Percentiles rank a stretch among this genome's conserved stretches.
Conservation (phyloP, 2,329 filamentous ascomycete genomes). For the Penicillium sp. region DNA sequence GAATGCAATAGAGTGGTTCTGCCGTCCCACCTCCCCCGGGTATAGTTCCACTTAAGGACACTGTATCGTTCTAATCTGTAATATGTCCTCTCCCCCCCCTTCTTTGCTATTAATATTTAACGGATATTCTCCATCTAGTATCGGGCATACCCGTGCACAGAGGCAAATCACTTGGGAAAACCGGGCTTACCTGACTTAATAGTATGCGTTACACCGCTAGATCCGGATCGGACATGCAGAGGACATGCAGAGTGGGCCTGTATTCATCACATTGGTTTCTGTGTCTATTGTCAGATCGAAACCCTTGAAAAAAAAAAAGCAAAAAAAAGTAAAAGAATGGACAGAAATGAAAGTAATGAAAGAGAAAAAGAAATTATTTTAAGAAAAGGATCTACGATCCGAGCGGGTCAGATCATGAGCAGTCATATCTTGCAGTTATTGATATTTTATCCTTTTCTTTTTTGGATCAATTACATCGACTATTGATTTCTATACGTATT, state of each 20-base stretch:
- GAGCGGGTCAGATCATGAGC: slow-evolving; percentile 16
- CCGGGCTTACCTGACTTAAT: slow-evolving; percentile 8
- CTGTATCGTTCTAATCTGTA: slow-evolving; percentile 4
- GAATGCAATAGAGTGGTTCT: slow-evolving; percentile 19
- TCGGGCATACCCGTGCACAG: neutral
- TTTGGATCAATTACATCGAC: neutral
- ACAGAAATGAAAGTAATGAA: neutral
- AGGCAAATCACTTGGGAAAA: slow-evolving; percentile 6
- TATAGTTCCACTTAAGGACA: slow-evolving; percentile 9
- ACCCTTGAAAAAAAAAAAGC: neutral
- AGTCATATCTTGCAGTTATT: slow-evolving; percentile 17
- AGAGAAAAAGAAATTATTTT: neutral
- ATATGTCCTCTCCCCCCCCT: neutral
- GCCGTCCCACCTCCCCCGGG: slow-evolving; percentile 18
- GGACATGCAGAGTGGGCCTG: slow-evolving; percentile 11
- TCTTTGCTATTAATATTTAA: neutral
- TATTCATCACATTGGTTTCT: slow-evolving; percentile 25
- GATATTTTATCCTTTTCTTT: slow-evolving; percentile 3
- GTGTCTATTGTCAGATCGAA: slow-evolving; percentile 13
- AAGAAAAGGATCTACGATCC: slow-evolving; percentile 13
- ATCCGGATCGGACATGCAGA: slow-evolving; percentile 19
- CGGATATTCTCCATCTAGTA: neutral
- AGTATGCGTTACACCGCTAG: slow-evolving; percentile 28
- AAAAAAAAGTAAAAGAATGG: neutral
- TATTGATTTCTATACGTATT: slow-evolving; percentile 13